Evolutionary conservation across 2,329 filamentous ascomycete species (phyloP).

Genomic region (Fusarium sp.): DNA sequence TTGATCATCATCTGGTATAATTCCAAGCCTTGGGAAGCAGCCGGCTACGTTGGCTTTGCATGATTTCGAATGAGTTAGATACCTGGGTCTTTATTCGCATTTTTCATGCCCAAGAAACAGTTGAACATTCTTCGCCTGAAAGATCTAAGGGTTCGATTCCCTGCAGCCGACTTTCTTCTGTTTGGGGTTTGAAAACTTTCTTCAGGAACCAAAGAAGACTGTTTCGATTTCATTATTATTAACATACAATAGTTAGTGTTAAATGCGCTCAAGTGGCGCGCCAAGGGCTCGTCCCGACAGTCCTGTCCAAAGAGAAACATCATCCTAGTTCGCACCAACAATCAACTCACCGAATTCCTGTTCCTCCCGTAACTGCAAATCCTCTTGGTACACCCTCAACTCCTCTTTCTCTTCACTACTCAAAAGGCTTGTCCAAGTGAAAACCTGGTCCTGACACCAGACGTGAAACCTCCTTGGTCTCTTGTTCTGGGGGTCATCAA

Average conservation of each 20-base stretch:
- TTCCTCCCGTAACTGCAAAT: not conserved
- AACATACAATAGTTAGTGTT: not conserved
- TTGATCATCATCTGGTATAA: conserved; percentile 35
- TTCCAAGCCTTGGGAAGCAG: conserved; percentile 34
- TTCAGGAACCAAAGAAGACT: not conserved
- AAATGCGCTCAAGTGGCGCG: not conserved
- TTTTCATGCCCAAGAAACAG: not conserved
- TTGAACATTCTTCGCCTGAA: no score
- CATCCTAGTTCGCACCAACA: not conserved
- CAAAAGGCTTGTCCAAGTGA: conserved; percentile 30
- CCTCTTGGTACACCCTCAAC: not conserved
- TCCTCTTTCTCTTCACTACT: not conserved
- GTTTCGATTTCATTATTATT: not conserved
- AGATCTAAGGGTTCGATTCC: not conserved
- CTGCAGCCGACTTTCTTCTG: not conserved
- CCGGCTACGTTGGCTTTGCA: not conserved
- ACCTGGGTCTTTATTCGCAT: not conserved
- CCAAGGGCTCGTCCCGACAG: not conserved
- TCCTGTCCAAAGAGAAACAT: not conserved
- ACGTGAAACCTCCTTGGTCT: conserved; percentile 1
- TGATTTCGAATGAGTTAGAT: not conserved
- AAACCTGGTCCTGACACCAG: conserved; percentile 24
- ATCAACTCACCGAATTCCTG: not conserved
- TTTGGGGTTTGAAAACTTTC: not conserved
- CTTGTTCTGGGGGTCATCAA: conserved; percentile 5